Percentiles rank a stretch among this genome's conserved stretches.
Evolutionary conservation across 495 filamentous ascomycete genomes (phyloP).

Genomic region (Neurospora sp.): DNA sequence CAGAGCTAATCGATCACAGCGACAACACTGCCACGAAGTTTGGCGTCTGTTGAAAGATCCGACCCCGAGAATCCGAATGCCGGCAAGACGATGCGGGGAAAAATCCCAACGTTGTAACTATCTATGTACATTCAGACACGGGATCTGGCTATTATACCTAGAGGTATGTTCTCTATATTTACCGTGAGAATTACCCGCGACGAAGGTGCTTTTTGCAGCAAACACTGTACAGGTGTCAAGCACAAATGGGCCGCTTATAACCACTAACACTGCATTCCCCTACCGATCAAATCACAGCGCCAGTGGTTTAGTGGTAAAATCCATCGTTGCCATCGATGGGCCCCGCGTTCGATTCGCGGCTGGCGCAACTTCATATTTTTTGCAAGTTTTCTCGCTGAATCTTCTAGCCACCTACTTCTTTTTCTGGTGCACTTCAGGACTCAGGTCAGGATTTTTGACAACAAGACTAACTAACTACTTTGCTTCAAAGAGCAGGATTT

Average conservation of each 20-base stretch:
- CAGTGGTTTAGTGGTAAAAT: constrained; percentile 46
- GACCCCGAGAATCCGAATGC: neutral
- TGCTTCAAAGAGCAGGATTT: too few species aligned
- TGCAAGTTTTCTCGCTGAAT: too few species aligned
- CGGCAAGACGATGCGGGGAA: neutral
- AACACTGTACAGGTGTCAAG: too few species aligned
- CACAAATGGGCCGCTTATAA: neutral
- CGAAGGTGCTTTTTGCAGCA: neutral
- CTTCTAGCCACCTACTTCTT: too few species aligned
- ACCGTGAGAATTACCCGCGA: neutral
- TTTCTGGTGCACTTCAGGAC: too few species aligned
- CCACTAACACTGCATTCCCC: accelerated
- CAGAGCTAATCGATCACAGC: neutral
- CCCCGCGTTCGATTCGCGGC: constrained; percentile 43
- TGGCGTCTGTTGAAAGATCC: neutral
- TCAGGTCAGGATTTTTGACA: too few species aligned
- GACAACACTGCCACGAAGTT: neutral
- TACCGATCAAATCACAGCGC: neutral
- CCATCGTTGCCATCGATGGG: constrained; percentile 45
- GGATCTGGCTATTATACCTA: neutral
- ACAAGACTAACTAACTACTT: too few species aligned
- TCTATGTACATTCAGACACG: neutral
- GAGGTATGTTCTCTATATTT: neutral
- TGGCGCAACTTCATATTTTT: constrained; percentile 20
- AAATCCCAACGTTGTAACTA: accelerated